Base-by-base conservation (phyloP, 164 flowering plant species). In the Chimonanthus salicifolius region DNA sequence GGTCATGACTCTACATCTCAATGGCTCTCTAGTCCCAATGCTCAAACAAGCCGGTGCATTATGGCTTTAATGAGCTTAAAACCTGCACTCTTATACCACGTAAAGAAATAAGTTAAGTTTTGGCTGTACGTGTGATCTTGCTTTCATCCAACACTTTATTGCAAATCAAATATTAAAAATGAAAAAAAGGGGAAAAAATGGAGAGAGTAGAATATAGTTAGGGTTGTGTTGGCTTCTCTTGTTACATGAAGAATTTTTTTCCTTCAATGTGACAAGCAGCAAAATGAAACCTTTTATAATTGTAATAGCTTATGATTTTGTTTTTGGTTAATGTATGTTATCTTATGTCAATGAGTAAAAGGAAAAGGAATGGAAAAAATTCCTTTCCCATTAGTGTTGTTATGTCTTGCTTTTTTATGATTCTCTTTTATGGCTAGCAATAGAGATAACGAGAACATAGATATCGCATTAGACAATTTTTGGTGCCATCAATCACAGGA, bases 1-100 rank as follows among this genome's bases (percentile, higher is more conserved):
- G 2, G 77, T 84, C 66, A 80, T 80, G 83, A 62, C 80, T 43
- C 84, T 76, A 4, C 86, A 84, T 18, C 78, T 84, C 49, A 65
- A 73, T 58, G 84, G 86, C 16, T 72, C 80, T 43, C 78, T 84
- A 20, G 78, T 78, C 3, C 82, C 73, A 49, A 74, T 81, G 80
- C 84, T 83, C 64, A 83, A 74, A 72, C 72, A 72, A 62, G 86
- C 81, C 5, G 84, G 85, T 49, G 83, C 84, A 2, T 71, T 85
- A 1, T 83, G 84, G 84, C 82, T 85, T 21, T 81, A 46, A 9
- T 16, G 21, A 63, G 8, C 18, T 18, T 9, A 3, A 3, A 46
- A 8, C 3, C 43, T 70, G 46, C 21, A n/a, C 20, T 70, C 33
- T 70, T 7, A 51, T 50, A 21, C 16, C 46, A 63, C 8, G 66